A percentile compares a stretch with the other conserved stretches of the same genome.
Conservation (phyloP, 345 rosid species). For the Physaria fendleri region DNA sequence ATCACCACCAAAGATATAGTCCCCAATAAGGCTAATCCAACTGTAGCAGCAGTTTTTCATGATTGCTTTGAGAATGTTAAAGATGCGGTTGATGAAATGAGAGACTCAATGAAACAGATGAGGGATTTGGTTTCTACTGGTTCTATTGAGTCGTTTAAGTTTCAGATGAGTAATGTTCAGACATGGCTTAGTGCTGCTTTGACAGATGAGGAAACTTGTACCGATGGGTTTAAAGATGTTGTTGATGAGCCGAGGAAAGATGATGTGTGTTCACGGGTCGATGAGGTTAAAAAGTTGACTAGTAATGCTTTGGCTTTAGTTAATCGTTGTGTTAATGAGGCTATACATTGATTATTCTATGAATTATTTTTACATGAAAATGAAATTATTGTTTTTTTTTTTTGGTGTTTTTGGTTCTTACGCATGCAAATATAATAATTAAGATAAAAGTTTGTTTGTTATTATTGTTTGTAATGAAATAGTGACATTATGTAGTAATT, state of each 20-base stretch:
- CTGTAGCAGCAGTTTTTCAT: constrained; percentile 49
- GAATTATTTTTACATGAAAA: neutral
- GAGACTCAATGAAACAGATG: constrained; percentile 82
- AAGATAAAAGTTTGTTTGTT: constrained; percentile 16
- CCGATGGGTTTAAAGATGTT: constrained; percentile 70
- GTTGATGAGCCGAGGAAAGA: constrained; percentile 42
- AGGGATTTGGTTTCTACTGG: constrained; percentile 33
- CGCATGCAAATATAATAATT: constrained; percentile 29
- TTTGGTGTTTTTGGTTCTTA: constrained; percentile 1
- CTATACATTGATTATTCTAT: constrained; percentile 18
- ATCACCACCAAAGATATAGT: too few species aligned
- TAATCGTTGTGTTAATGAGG: constrained; percentile 54
- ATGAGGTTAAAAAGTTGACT: constrained; percentile 54
- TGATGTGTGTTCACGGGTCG: constrained; percentile 45
- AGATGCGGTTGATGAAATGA: constrained; percentile 81
- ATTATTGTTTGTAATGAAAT: constrained; percentile 20
- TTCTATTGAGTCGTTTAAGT: constrained; percentile 45
- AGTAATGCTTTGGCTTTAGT: constrained; percentile 74
- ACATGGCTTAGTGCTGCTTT: constrained; percentile 96
- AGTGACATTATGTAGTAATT: neutral
- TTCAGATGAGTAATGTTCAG: constrained; percentile 81
- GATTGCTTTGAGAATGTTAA: constrained; percentile 80
- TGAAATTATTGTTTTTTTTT: constrained; percentile 11
- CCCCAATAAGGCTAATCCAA: too few species aligned
- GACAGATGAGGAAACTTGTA: constrained; percentile 85